Evolutionary conservation across 2,329 filamentous ascomycete species (phyloP).

Genomic region (Pezicula rhizophila): DNA sequence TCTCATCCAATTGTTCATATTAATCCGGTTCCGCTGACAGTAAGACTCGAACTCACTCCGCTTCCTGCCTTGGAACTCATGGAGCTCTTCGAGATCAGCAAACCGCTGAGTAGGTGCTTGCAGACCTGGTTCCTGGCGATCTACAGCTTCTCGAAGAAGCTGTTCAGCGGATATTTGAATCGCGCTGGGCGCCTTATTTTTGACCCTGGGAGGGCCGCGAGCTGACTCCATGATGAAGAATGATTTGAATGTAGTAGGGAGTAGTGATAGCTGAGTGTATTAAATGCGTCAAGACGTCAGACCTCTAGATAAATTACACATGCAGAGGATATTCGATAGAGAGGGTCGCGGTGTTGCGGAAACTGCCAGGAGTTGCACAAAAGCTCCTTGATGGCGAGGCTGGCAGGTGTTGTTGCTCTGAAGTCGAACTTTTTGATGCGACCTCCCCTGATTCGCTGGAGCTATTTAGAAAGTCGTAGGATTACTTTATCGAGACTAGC

Average conservation of each 20-base stretch:
- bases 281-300: no score
- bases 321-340: no score
- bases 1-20: slow-evolving; percentile 98
- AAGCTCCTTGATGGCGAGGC: no score
- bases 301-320: no score
- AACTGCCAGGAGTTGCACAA: no score
- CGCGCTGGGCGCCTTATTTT: slow-evolving; percentile 94
- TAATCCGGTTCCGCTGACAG: slow-evolving; percentile 87
- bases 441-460: no score
- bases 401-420: background rate
- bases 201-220: slow-evolving; percentile 89
- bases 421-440: background rate
- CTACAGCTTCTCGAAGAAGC: slow-evolving; percentile 92
- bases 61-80: slow-evolving; percentile 95
- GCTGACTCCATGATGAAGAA: slow-evolving; percentile 71
- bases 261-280: background rate
- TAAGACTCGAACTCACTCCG: slow-evolving; percentile 97
- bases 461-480: no score
- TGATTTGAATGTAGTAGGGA: background rate
- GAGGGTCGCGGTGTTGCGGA: no score
- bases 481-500: no score
- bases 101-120: slow-evolving; percentile 93
- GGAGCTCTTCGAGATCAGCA: slow-evolving; percentile 92
- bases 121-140: slow-evolving; percentile 83
- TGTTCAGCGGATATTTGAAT: slow-evolving; percentile 94